phyloP scores from a whole-genome alignment of 129 eudicot genomes.

The Solidago caesia region DNA sequence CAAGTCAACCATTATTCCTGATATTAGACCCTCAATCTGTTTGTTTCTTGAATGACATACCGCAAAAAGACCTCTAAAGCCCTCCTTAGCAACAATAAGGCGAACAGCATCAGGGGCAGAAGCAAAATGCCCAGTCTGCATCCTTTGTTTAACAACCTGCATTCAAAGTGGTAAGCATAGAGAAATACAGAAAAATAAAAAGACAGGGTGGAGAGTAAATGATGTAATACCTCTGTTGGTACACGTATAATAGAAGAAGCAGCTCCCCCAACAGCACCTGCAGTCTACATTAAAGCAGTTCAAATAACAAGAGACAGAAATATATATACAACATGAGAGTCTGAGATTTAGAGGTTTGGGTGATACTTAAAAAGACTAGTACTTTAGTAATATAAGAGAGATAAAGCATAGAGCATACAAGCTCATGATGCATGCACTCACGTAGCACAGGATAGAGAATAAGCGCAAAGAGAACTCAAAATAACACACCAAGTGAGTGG shows the following conservation, averaged over 20 bases:
- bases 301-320: slow-evolving; percentile 5
- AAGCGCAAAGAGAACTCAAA: not conserved
- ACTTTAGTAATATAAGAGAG: too few relatives aligned
- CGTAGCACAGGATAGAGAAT: not conserved
- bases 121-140: slow-evolving; percentile 85
- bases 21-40: slow-evolving; percentile 4
- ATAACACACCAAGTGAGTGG: not conserved
- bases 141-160: slow-evolving; percentile 90
- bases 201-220: slow-evolving; percentile 2
- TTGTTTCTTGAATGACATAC: slow-evolving; percentile 39
- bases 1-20: not conserved
- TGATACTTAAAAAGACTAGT: not conserved
- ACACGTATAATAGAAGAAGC: slow-evolving; percentile 89
- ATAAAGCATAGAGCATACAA: too few relatives aligned
- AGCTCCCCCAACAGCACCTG: slow-evolving; percentile 95
- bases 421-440: too few relatives aligned
- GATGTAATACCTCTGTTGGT: slow-evolving; percentile 63
- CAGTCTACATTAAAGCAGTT: slow-evolving; percentile 50
- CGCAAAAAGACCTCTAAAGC: slow-evolving; percentile 81
- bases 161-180: slow-evolving; percentile 2
- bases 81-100: slow-evolving; percentile 77
- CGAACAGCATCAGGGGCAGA: slow-evolving; percentile 86
- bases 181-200: slow-evolving; percentile 6
- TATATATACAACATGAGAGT: not conserved
- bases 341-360: not conserved